phyloP scores from a whole-genome alignment of 306 rosid species.

The Cucurbita moschata region DNA sequence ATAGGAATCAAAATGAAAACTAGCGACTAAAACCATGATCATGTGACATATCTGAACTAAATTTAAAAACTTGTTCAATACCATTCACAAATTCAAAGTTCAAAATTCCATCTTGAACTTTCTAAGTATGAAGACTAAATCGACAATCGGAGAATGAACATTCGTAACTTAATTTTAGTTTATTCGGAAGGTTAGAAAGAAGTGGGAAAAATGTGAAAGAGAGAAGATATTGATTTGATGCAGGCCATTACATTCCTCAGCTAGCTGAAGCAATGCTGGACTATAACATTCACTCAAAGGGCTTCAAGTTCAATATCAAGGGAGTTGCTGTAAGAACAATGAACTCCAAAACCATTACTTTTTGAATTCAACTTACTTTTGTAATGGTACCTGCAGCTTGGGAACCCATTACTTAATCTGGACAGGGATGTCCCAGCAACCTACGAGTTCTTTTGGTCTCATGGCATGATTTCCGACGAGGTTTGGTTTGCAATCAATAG shows the following conservation, averaged over 20 bases:
- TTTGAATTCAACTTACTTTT: background rate
- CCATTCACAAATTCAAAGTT: background rate
- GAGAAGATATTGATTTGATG: background rate
- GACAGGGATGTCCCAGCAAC: constrained; percentile 54
- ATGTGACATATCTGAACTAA: background rate
- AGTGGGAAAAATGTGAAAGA: background rate
- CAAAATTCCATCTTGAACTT: background rate
- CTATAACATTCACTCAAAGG: constrained; percentile 46
- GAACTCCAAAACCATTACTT: background rate
- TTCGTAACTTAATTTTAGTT: too few relatives aligned
- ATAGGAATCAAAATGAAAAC: too few relatives aligned
- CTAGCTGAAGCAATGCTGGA: constrained; percentile 52
- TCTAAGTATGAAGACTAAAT: background rate
- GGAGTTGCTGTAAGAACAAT: constrained; percentile 64
- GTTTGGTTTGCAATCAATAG: constrained; percentile 45
- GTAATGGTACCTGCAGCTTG: constrained; percentile 30
- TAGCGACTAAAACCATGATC: background rate
- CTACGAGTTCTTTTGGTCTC: constrained; percentile 85
- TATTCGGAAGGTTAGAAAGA: background rate
- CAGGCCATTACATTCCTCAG: constrained; percentile 92
- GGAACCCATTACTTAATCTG: constrained; percentile 70
- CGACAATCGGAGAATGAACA: too few relatives aligned
- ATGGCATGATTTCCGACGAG: constrained; percentile 93
- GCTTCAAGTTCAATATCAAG: constrained; percentile 71
- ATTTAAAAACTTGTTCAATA: background rate